These are phyloP conservation scores for Pichia membranifaciens DNA, from an alignment of 805 yeast genomes.

Conservation along the genomic window DNA sequence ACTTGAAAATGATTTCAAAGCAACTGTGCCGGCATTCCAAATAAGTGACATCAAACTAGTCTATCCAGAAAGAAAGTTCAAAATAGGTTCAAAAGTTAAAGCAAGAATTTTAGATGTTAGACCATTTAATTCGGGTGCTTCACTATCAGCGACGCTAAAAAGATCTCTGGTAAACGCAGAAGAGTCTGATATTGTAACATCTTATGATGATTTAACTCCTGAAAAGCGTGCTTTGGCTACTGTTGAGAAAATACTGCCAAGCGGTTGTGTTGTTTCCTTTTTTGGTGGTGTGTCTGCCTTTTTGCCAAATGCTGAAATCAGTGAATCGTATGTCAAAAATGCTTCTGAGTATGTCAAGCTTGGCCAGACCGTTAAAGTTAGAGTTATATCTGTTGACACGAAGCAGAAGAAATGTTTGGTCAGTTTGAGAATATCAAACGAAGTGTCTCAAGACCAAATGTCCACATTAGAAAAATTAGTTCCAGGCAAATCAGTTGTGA, in stretches of 20 bases:
- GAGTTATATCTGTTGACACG: conserved; percentile 52
- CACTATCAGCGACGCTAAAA: conserved; percentile 64
- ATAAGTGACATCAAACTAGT: conserved; percentile 78
- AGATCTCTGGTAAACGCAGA: conserved; percentile 73
- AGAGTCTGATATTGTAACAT: conserved; percentile 44
- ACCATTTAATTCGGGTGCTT: conserved; percentile 32
- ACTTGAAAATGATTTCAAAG: conserved; percentile 63
- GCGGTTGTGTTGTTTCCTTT: conserved; percentile 80
- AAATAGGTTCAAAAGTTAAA: conserved; percentile 73
- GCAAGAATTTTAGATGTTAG: conserved; percentile 61
- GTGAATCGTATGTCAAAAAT: conserved; percentile 75
- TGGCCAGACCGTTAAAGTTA: conserved; percentile 79
- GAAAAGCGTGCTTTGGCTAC: conserved; percentile 64
- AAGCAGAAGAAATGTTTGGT: conserved; percentile 55
- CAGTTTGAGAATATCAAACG: conserved; percentile 64
- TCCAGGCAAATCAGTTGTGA: conserved; percentile 58
- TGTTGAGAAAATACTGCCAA: conserved; percentile 60
- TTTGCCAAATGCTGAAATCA: conserved; percentile 81
- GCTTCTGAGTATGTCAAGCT: conserved; percentile 73
- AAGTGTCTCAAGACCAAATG: conserved; percentile 42
- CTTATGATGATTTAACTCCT: conserved; percentile 34
- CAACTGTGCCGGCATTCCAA: conserved; percentile 66
- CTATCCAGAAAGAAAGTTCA: conserved; percentile 90
- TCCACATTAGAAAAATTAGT: conserved; percentile 41
- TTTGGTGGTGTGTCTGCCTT: conserved; percentile 75